A percentile compares a stretch with the other conserved stretches of the same genome.
Evolutionary conservation across 345 rosid species (phyloP).

Genomic region (Eucalyptus erythrocorys): DNA sequence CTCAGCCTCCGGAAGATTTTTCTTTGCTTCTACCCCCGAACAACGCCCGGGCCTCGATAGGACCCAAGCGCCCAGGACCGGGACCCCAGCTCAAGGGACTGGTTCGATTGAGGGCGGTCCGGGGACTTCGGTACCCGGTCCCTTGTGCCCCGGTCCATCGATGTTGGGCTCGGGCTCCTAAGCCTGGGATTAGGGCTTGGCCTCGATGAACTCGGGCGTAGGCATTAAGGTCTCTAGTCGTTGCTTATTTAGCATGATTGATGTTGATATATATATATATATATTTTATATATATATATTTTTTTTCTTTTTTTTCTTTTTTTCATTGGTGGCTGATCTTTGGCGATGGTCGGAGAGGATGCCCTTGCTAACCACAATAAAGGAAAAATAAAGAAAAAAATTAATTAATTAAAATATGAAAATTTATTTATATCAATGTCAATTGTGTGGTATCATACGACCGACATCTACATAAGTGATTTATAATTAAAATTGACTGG

Average conservation of each 20-base stretch:
- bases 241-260: rapidly evolving
- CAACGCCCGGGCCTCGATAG: background rate
- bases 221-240: rapidly evolving
- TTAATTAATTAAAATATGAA: no score
- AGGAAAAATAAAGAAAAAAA: no score
- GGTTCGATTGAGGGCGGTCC: background rate
- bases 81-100: background rate
- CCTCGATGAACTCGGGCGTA: rapidly evolving
- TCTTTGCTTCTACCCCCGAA: background rate
- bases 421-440: rapidly evolving
- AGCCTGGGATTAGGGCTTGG: rapidly evolving
- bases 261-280: rapidly evolving
- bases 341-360: rapidly evolving
- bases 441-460: rapidly evolving
- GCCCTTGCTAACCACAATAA: rapidly evolving
- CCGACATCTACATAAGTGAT: rapidly evolving
- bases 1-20: background rate
- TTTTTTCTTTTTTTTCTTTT: no score
- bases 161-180: rapidly evolving
- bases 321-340: rapidly evolving
- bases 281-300: no score
- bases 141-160: rapidly evolving
- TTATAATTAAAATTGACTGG: rapidly evolving
- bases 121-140: background rate
- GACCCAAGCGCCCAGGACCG: background rate